phyloP scores from a whole-genome alignment of 192 early-diverging fungal species.

The Physocladia obscura region DNA sequence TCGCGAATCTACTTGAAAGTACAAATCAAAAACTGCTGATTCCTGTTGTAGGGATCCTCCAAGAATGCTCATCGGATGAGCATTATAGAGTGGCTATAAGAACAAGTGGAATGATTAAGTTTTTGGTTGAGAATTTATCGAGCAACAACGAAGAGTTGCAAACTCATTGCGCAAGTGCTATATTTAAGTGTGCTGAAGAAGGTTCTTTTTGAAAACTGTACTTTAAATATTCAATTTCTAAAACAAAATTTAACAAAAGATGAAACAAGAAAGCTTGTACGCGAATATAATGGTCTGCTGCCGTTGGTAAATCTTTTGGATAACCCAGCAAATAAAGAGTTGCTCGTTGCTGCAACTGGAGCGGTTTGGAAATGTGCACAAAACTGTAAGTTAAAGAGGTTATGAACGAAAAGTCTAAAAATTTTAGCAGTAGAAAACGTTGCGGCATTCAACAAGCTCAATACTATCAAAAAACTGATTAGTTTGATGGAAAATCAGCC shows the following conservation, averaged over 20 bases:
- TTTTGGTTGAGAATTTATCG: constrained; percentile 62
- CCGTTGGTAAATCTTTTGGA: constrained; percentile 60
- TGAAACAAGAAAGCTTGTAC: constrained; percentile 56
- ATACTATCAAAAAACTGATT: constrained; percentile 67
- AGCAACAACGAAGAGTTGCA: constrained; percentile 62
- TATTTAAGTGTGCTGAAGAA: constrained; percentile 70
- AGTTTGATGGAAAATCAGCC: constrained; percentile 64
- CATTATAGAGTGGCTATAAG: constrained; percentile 59
- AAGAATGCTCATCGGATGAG: constrained; percentile 65
- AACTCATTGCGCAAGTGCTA: constrained; percentile 62
- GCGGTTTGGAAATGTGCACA: constrained; percentile 71
- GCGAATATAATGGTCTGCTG: constrained; percentile 52
- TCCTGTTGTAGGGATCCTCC: constrained; percentile 64
- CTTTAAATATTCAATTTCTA: not conserved
- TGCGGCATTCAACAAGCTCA: constrained; percentile 60
- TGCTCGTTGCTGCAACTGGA: constrained; percentile 65
- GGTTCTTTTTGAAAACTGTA: constrained; percentile 44
- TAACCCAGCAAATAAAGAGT: constrained; percentile 59
- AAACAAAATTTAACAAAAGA: constrained; percentile 34
- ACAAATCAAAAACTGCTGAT: constrained; percentile 60
- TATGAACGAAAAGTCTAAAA: constrained; percentile 6
- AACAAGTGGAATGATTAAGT: constrained; percentile 59
- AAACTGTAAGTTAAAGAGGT: constrained; percentile 40
- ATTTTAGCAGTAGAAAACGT: constrained; percentile 57
- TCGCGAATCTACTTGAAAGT: constrained; percentile 58